A percentile compares a stretch with the other conserved stretches of the same genome.
These are phyloP conservation scores for Prunus mume DNA, from an alignment of 306 rosid species.

Conservation along the genomic window DNA sequence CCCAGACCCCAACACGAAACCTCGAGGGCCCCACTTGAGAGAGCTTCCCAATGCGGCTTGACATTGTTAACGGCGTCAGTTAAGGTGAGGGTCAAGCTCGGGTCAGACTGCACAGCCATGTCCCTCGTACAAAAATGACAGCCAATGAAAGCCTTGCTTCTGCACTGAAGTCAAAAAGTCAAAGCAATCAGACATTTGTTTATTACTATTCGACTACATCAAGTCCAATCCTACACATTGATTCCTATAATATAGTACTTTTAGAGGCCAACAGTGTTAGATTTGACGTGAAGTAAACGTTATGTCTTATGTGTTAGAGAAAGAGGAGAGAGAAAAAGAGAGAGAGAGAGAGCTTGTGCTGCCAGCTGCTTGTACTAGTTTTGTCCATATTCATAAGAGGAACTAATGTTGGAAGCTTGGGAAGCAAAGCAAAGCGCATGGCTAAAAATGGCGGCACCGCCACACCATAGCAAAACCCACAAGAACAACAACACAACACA, in stretches of 20 bases:
- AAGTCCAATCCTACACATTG: not conserved
- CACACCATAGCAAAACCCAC: slow-evolving; percentile 17
- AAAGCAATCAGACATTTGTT: not conserved
- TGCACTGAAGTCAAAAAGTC: not conserved
- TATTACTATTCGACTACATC: not conserved
- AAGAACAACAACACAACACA: not conserved
- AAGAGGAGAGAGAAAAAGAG: not conserved
- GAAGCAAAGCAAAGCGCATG: slow-evolving; percentile 28
- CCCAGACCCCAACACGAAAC: slow-evolving; percentile 22
- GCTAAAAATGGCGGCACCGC: slow-evolving; percentile 35
- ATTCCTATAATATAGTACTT: not conserved
- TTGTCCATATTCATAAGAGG: slow-evolving; percentile 28
- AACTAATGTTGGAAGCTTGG: slow-evolving; percentile 36
- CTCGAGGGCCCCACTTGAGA: not conserved
- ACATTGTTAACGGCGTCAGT: not conserved
- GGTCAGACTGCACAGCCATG: not conserved
- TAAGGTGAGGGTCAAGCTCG: not conserved
- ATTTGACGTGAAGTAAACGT: slow-evolving; percentile 27
- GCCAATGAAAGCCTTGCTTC: not conserved
- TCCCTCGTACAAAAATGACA: not conserved
- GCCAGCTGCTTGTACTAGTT: slow-evolving; percentile 13
- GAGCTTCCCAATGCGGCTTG: slow-evolving; percentile 8
- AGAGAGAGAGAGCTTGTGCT: slow-evolving; percentile 3
- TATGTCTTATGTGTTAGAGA: not conserved
- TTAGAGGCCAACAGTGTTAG: slow-evolving; percentile 15